Conservation (phyloP, 1,284 basidiomycete species). For the Ceratobasidium papillatum region DNA sequence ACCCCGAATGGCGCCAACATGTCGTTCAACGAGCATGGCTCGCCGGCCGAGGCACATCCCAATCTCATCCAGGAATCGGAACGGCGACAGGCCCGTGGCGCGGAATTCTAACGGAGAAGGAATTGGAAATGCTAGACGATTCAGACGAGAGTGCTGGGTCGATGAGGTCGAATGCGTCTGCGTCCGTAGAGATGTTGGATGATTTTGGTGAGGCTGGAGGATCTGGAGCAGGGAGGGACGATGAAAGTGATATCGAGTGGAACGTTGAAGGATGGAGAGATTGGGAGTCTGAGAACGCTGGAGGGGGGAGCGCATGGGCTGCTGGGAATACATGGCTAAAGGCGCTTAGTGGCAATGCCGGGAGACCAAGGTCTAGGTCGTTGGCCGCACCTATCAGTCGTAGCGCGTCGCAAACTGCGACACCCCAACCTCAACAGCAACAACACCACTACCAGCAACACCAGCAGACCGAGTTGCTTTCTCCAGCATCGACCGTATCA, state of each 20-base stretch:
- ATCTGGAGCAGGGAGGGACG: not conserved
- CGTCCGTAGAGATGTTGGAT: not conserved
- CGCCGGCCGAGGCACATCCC: constrained; percentile 6
- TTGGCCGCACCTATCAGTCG: constrained; percentile 13
- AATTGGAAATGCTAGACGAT: not conserved
- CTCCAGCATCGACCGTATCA: constrained; percentile 20
- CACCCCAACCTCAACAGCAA: not conserved
- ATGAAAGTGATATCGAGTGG: constrained; percentile 29
- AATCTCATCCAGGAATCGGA: not conserved
- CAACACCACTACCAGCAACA: not conserved
- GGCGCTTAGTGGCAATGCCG: not conserved
- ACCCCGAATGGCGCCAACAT: constrained; percentile 36
- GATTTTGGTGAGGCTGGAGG: not conserved
- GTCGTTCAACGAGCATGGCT: constrained; percentile 32
- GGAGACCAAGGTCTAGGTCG: constrained; percentile 9
- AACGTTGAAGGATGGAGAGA: constrained; percentile 22
- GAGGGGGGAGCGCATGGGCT: not conserved
- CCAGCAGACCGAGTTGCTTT: not conserved
- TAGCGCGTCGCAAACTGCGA: not conserved
- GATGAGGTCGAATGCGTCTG: not conserved
- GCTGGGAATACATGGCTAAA: not conserved
- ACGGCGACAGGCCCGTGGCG: constrained; percentile 10
- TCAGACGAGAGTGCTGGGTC: constrained; percentile 1
- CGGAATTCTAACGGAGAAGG: constrained; percentile 9
- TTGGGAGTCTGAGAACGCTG: constrained; percentile 32